Evolutionary conservation across 768 basidiomycete species (phyloP), one percentile per base, ranked within the genome.

Genomic region (Tylopilus intermedius): DNA sequence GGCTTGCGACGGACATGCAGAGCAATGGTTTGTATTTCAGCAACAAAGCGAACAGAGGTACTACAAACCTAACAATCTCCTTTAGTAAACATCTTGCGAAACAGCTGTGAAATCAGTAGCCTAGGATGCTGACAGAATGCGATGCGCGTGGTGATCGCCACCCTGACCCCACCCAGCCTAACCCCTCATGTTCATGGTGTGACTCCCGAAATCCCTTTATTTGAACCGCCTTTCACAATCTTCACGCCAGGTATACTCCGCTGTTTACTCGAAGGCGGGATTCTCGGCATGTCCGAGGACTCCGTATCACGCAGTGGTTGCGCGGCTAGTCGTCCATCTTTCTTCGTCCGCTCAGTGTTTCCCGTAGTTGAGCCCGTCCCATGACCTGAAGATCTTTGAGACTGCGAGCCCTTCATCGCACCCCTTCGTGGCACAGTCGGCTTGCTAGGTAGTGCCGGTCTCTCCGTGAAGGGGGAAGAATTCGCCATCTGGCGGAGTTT

Each of bases 401-500:
- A 47, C 10, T 18, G 56, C 5, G 33, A 32, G 14, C 46, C 42
- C 22, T 33, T 43, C 13, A 15, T 2, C 8, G n/a, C 5, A 32
- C 47, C 32, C n/a, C 37, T 26, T 18, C 38, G 45, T 11, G 33
- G 15, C 32, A 49, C 50, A 4, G 15, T 24, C 1, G 69, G 67
- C 45, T 57, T 69, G 14, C 18, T 49, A 9, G 67, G 67, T 8
- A 68, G 41, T 13, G 45, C 53, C 14, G 66, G 58, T 49, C 54
- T 54, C 27, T 67, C 64, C 0, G 45, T 37, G 26, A 62, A 63
- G 2, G 56, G 24, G 1, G 60, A 61, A 13, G 62, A 65, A 51
- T 54, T 65, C 60, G 83, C 82, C 79, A 96, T 83, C 57, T 90
- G 82, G 15, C 83, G 80, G 22, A 99, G 75, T 69, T 99, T 99